Percentiles rank a stretch among this genome's conserved stretches.
Conservation (phyloP, 2,329 filamentous ascomycete genomes). For the Aspergillus sp. region DNA sequence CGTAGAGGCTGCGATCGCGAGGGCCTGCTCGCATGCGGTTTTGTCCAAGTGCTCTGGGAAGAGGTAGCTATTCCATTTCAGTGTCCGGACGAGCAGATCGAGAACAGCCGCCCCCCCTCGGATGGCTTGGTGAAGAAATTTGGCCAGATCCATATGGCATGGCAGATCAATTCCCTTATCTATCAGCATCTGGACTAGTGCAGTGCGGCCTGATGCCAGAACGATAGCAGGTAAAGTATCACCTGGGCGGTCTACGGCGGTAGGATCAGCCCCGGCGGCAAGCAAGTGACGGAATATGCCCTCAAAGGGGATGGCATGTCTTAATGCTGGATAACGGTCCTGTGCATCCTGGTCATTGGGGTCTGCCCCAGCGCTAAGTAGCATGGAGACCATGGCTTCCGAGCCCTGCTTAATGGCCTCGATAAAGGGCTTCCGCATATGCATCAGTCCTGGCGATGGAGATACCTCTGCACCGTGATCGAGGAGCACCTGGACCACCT, state of each 20-base stretch:
- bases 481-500: neutral
- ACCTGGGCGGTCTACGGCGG: too few relatives aligned
- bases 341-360: neutral
- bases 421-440: neutral
- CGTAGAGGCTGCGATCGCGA: neutral
- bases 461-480: neutral
- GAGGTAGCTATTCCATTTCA: neutral
- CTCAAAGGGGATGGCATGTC: neutral
- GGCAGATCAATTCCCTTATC: neutral
- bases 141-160: neutral
- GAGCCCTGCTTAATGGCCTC: neutral
- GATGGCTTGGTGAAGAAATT: neutral
- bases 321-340: neutral
- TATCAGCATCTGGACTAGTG: neutral
- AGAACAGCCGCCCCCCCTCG: neutral
- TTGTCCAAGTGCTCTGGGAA: neutral
- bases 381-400: neutral
- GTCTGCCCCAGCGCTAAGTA: neutral
- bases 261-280: neutral
- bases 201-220: neutral
- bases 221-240: neutral
- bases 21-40: neutral
- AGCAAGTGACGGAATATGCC: neutral
- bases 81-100: neutral
- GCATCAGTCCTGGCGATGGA: neutral